phyloP scores from a whole-genome alignment of 1,284 basidiomycete species.

The Cryptococcus jaspeensis region DNA sequence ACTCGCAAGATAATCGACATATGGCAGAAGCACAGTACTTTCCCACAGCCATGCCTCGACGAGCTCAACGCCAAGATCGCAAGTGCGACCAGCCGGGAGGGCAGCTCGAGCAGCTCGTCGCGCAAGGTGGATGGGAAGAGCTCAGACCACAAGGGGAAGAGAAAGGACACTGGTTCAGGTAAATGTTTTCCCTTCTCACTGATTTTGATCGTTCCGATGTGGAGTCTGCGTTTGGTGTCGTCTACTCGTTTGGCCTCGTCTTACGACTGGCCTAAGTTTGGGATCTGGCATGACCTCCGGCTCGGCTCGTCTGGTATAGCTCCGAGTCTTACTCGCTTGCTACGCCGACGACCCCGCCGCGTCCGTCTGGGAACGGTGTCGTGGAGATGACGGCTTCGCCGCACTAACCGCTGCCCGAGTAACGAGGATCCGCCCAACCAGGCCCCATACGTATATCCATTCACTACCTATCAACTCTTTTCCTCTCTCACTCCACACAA shows the following conservation, averaged over 20 bases:
- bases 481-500: not conserved
- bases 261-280: no score
- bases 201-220: not conserved
- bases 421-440: no score
- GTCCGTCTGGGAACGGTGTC: not conserved
- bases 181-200: constrained; percentile 7
- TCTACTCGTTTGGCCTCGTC: not conserved
- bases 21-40: constrained; percentile 83
- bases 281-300: not conserved
- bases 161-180: constrained; percentile 12
- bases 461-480: no score
- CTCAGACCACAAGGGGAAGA: not conserved
- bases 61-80: constrained; percentile 22
- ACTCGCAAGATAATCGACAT: constrained; percentile 91
- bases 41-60: constrained; percentile 59
- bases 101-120: not conserved
- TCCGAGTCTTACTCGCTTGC: not conserved
- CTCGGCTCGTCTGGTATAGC: not conserved
- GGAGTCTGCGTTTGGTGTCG: not conserved
- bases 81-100: no score
- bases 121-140: not conserved
- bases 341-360: not conserved
- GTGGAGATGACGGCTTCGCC: not conserved
- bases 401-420: not conserved
- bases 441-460: no score